A percentile compares a stretch with the other conserved stretches of the same genome.
Evolutionary conservation across 1,284 basidiomycete genomes (phyloP).

Genomic region (Austroboletus olivaceoglutinosus): DNA sequence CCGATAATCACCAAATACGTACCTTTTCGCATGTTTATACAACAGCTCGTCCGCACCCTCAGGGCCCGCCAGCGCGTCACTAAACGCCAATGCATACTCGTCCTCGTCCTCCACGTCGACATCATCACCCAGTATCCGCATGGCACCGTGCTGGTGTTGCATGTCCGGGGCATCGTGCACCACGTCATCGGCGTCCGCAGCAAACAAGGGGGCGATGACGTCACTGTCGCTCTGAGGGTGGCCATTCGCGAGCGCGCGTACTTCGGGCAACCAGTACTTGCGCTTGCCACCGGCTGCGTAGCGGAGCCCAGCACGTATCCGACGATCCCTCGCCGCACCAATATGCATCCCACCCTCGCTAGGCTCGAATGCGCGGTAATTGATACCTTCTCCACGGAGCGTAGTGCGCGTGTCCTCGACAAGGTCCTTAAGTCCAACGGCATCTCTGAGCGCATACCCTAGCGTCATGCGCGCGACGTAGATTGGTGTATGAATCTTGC

Average conservation of each 20-base stretch:
- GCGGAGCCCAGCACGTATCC: conserved; percentile 86
- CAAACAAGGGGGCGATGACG: conserved; percentile 75
- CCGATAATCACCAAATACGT: conserved; percentile 89
- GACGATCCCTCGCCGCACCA: conserved; percentile 75
- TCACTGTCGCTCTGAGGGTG: conserved; percentile 40
- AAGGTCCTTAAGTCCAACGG: conserved; percentile 85
- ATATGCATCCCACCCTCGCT: conserved; percentile 91
- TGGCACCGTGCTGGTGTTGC: conserved; percentile 28
- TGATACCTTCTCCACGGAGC: conserved; percentile 85
- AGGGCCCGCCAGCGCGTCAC: conserved; percentile 53
- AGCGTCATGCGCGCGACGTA: conserved; percentile 88
- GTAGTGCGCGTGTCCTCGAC: conserved; percentile 84
- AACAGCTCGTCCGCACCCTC: conserved; percentile 68
- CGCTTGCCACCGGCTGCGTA: conserved; percentile 85
- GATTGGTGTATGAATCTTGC: conserved; percentile 7
- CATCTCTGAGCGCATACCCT: conserved; percentile 83
- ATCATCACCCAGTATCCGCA: conserved; percentile 22
- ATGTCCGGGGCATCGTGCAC: conserved; percentile 65
- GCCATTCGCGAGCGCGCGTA: conserved; percentile 39
- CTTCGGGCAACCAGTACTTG: conserved; percentile 88
- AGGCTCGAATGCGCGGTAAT: conserved; percentile 94
- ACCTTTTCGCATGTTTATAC: conserved; percentile 66
- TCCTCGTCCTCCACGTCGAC: conserved; percentile 34
- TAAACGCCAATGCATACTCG: conserved; percentile 43
- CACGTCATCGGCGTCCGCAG: conserved; percentile 61